Base-by-base conservation (phyloP, 1,284 basidiomycete species). In the Papiliotrema terrestris region DNA sequence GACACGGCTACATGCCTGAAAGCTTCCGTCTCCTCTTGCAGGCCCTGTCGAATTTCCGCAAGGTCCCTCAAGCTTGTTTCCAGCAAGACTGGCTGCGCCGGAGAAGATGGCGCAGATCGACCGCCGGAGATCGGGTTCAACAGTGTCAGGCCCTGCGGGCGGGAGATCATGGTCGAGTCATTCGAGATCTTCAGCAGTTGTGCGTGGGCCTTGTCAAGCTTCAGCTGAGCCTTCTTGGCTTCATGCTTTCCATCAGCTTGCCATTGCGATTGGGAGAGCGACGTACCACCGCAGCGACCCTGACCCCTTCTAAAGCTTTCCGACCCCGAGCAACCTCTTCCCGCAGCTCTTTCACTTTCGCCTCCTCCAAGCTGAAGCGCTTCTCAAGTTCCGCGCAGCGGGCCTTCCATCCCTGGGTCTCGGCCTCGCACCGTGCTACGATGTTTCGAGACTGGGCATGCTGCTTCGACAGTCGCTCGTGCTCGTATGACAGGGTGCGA, bases 401-500 rank as follows among this genome's bases (percentile, higher is more conserved):
- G 82, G 56, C 81, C 83, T 37, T 84, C 83, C n/a, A 84, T 79
- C 50, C 79, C 80, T 55, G 86, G 82, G 62, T 17, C 74, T 82
- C 46, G 81, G 81, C 20, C 78, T 75, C 51, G 78, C 80, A 69
- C 86, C 59, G 51, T 2, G 57, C 46, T 26, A 59, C 57, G 2
- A 56, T 43, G 1, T 42, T 56, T 29, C 61, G 58, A 3, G 58
- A 26, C 37, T 50, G 46, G n/a, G 49, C 54, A 17, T 47, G 80
- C 80, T 88, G 84, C 17, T 83, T 82, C 37, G 77, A 74, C 45
- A 92, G 78, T 1, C 91, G 83, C 65, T 93, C 89, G 56, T 89
- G 81, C 65, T 95, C 91, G 61, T 94, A 93, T 9, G 84, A 82
- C 2, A 92, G 75, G 0, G 88, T 91, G 17, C 88, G 80, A 39